Evolutionary conservation across 192 early-diverging fungal species (phyloP), one percentile per base, ranked within the genome.

Genomic region (Entomortierella parvispora): DNA sequence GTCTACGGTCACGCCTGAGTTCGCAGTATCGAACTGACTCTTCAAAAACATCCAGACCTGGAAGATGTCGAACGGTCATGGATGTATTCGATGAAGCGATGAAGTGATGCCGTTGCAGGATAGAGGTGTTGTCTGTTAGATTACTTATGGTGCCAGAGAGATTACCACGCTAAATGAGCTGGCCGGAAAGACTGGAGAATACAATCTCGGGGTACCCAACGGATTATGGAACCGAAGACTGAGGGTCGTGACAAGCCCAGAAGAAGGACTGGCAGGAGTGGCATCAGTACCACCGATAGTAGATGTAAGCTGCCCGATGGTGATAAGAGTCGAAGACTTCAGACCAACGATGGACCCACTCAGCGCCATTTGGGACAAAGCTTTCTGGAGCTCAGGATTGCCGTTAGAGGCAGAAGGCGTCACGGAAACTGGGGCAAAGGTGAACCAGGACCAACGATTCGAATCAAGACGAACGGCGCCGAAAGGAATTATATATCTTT

Each of bases 351-450:
- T 37, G 15, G 58, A 59, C 1, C 58, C n/a, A 23, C 43, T 26
- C 12, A 59, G 8, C 3, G 42, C 26, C 25, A 59, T 4, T 2
- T 42, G 23, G 1, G 58, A 59, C 2, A 59, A 23, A 23, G 58
- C 26, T 14, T 59, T 59, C 45, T 59, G 58, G 14, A 59, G 58
- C 10, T 59, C 58, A 2, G 58, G 58, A 11, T 1, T 25, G 58
- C 22, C 17, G 40, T 37, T n/a, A 37, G 10, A 0, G 33, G 33
- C 9, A 28, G 25, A 15, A 28, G 23, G n/a, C 28, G 58, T 2
- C 34, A 23, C 8, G 58, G 42, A 15, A 59, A 44, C 2, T 20
- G 37, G 15, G 5, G 37, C 37, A 12, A 40, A 12, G 12, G 37
- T 40, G 37, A 12, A 40, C 37, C 37, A 12, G 37, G 37, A 40